Evolutionary conservation across 2,329 filamentous ascomycete genomes (phyloP).

Genomic region (Paramyrothecium sp.): DNA sequence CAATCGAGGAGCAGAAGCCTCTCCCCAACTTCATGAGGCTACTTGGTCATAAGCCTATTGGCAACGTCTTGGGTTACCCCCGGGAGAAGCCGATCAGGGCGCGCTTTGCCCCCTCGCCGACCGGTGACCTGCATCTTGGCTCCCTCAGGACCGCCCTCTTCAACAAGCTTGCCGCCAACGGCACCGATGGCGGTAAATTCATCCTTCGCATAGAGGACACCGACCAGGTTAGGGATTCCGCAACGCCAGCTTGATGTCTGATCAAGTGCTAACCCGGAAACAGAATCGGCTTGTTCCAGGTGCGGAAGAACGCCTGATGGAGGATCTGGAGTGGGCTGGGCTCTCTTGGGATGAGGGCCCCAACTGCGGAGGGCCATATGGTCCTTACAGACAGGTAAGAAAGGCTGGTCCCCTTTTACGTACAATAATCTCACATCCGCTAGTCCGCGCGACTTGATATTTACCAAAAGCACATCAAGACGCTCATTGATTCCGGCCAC

Average conservation of each 20-base stretch:
- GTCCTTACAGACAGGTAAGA: conserved; percentile 79
- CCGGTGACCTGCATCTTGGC: conserved; percentile 88
- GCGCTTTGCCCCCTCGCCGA: conserved; percentile 93
- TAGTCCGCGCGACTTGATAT: conserved; percentile 76
- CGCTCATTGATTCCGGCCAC: conserved; percentile 66
- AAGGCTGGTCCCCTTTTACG: background rate
- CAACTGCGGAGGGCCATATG: conserved; percentile 74
- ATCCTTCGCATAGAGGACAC: conserved; percentile 92
- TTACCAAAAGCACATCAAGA: conserved; percentile 69
- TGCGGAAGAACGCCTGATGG: conserved; percentile 73
- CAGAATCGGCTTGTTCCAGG: conserved; percentile 79
- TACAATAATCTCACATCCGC: background rate
- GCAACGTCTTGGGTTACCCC: conserved; percentile 36
- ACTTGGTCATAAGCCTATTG: conserved; percentile 6
- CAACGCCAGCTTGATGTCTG: too few relatives aligned
- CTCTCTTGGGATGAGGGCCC: conserved; percentile 95
- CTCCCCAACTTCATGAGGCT: background rate
- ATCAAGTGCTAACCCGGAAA: too few relatives aligned
- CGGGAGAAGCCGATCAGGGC: conserved; percentile 55
- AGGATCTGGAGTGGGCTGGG: conserved; percentile 85
- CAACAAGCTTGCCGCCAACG: conserved; percentile 87
- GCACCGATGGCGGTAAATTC: conserved; percentile 81
- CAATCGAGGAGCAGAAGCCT: background rate
- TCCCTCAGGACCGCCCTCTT: conserved; percentile 92
- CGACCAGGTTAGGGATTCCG: conserved; percentile 62